Evolutionary conservation across 176 grass and related monocot species (phyloP).

Genomic region (Avena atlantica): DNA sequence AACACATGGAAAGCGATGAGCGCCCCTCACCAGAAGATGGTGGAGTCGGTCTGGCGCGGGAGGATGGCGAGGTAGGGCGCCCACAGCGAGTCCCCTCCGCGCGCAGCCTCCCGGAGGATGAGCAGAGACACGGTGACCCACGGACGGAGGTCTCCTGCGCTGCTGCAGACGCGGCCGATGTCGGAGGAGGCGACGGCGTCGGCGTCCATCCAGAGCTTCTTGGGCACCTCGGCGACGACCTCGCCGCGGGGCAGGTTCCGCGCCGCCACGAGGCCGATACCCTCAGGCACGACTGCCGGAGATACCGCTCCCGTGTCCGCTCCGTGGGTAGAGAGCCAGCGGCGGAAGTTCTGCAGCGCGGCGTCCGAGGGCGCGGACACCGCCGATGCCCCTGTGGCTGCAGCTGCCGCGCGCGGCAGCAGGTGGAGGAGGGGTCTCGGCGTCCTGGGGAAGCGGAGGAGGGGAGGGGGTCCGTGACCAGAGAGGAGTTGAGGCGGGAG

Average conservation of each 20-base stretch:
- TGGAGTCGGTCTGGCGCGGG: constrained; percentile 75
- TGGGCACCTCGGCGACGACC: constrained; percentile 82
- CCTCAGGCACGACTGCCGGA: constrained; percentile 69
- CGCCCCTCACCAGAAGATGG: constrained; percentile 80
- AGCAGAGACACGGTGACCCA: constrained; percentile 87
- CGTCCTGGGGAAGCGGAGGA: constrained; percentile 21
- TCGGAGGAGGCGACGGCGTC: constrained; percentile 79
- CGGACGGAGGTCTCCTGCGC: constrained; percentile 52
- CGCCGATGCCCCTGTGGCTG: constrained; percentile 5
- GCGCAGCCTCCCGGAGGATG: constrained; percentile 65
- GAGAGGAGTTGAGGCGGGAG: neutral
- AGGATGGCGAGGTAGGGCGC: constrained; percentile 83
- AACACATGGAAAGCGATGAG: constrained; percentile 14
- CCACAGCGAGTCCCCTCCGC: constrained; percentile 76
- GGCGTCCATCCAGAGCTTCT: constrained; percentile 92
- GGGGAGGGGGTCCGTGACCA: neutral
- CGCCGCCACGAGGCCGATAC: constrained; percentile 76
- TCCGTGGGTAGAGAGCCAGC: constrained; percentile 64
- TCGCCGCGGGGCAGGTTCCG: constrained; percentile 66
- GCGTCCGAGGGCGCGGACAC: constrained; percentile 42
- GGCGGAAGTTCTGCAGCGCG: constrained; percentile 67
- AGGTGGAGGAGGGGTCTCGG: constrained; percentile 21
- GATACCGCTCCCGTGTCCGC: constrained; percentile 48
- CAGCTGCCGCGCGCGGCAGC: constrained; percentile 28
- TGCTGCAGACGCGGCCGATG: constrained; percentile 57